These are phyloP conservation scores for Pichia thaimueangensis DNA, from an alignment of 805 yeast species.

Conservation along the genomic window DNA sequence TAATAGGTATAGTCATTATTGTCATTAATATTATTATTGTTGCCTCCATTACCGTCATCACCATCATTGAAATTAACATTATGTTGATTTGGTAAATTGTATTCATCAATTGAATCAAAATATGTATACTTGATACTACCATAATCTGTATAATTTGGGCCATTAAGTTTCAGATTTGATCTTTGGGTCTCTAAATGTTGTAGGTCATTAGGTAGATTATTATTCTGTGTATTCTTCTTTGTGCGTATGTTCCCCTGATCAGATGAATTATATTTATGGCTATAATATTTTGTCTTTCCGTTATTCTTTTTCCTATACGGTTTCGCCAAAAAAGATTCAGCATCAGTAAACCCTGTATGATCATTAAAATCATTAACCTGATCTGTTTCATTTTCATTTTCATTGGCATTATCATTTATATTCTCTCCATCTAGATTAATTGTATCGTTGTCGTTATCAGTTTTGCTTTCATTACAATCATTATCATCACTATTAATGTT, in stretches of 20 bases:
- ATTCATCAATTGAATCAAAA: slow-evolving; percentile 12
- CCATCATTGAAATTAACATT: too few relatives aligned
- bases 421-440: neutral
- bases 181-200: neutral
- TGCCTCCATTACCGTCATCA: too few relatives aligned
- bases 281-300: neutral
- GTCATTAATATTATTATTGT: too few relatives aligned
- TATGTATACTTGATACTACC: slow-evolving; percentile 3
- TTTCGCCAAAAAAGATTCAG: slow-evolving; percentile 20
- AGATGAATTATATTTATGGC: neutral
- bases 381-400: slow-evolving; percentile 10
- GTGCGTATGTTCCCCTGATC: neutral
- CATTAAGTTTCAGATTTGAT: neutral
- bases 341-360: slow-evolving; percentile 18
- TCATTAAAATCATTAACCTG: slow-evolving; percentile 5
- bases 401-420: neutral
- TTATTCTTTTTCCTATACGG: slow-evolving; percentile 11
- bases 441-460: neutral
- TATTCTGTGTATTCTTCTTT: neutral
- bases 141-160: neutral
- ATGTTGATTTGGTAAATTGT: neutral
- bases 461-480: too few relatives aligned
- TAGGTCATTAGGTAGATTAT: neutral
- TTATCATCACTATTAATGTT: neutral
- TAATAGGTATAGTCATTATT: too few relatives aligned